Conservation (phyloP, 495 filamentous ascomycete species). For the Bombardia bombarda region DNA sequence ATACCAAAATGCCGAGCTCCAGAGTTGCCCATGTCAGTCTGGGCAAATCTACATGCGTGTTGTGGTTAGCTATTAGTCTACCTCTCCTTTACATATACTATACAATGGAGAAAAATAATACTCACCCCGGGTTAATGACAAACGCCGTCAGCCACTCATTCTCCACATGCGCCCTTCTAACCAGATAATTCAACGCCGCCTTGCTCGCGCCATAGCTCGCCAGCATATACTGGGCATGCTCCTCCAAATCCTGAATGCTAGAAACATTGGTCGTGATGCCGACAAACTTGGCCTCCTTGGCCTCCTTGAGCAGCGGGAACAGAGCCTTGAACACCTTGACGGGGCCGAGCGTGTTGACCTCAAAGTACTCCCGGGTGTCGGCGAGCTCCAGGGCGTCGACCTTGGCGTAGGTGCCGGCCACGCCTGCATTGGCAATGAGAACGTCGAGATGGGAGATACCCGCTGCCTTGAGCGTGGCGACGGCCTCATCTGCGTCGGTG, state of each 20-base stretch:
- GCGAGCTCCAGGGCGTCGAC: not conserved
- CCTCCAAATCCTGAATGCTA: not conserved
- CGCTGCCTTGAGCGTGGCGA: not conserved
- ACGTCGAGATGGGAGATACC: not conserved
- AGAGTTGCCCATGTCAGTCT: not conserved
- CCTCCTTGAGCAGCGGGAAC: not conserved
- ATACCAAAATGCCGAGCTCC: not conserved
- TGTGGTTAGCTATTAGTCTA: not conserved
- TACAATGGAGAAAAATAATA: not conserved
- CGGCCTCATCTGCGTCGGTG: not conserved
- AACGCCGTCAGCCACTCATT: conserved; percentile 31
- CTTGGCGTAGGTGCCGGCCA: not conserved
- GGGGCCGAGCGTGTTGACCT: not conserved
- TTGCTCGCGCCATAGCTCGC: conserved; percentile 35
- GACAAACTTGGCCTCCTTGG: too few species aligned
- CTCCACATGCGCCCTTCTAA: conserved; percentile 27
- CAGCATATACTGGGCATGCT: conserved; percentile 11
- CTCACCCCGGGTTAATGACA: conserved; percentile 16
- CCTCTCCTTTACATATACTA: too few species aligned
- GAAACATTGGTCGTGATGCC: not conserved
- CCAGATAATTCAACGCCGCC: conserved; percentile 30
- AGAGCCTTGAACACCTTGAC: not conserved
- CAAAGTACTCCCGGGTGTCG: not conserved
- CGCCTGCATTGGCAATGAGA: not conserved
- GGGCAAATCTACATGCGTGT: not conserved